Conservation (phyloP, 2,329 filamentous ascomycete genomes). For the Dactylella cylindrospora region DNA sequence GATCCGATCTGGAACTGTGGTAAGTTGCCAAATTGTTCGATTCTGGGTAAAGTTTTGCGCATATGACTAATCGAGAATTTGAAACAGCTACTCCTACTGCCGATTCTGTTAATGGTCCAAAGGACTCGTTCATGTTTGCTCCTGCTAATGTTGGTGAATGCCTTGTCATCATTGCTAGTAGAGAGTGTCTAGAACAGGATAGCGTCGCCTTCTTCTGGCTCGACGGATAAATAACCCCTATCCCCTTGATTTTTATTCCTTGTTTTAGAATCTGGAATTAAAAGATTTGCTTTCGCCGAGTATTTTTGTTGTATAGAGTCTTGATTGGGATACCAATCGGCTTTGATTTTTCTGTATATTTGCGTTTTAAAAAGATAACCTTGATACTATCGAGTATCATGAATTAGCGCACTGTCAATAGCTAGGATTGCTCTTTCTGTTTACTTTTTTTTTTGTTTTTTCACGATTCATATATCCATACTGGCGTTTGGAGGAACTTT, state of each 20-base stretch:
- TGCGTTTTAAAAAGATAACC: too few species aligned
- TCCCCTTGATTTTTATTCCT: not conserved
- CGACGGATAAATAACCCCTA: not conserved
- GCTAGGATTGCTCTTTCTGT: too few species aligned
- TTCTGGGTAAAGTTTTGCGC: not conserved
- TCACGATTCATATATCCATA: too few species aligned
- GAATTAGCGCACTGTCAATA: too few species aligned
- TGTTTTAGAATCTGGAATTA: too few species aligned
- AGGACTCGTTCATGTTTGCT: conserved; percentile 35
- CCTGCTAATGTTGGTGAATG: conserved; percentile 27
- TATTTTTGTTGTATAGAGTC: too few species aligned
- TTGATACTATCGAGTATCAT: too few species aligned
- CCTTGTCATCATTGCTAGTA: conserved; percentile 25
- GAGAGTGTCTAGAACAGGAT: conserved; percentile 20
- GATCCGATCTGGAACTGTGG: conserved; percentile 28
- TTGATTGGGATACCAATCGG: too few species aligned
- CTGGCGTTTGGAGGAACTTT: too few species aligned
- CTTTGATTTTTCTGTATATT: too few species aligned
- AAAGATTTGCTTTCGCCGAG: too few species aligned
- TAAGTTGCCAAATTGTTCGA: conserved; percentile 2
- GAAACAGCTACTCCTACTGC: conserved; percentile 4
- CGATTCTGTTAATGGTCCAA: conserved; percentile 16
- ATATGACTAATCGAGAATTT: not conserved
- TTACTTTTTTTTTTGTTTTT: too few species aligned
- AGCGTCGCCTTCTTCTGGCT: conserved; percentile 36